Evolutionary conservation across 1,284 basidiomycete genomes (phyloP), one percentile per base, ranked within the genome.

Genomic region (Ustilago hordei): DNA sequence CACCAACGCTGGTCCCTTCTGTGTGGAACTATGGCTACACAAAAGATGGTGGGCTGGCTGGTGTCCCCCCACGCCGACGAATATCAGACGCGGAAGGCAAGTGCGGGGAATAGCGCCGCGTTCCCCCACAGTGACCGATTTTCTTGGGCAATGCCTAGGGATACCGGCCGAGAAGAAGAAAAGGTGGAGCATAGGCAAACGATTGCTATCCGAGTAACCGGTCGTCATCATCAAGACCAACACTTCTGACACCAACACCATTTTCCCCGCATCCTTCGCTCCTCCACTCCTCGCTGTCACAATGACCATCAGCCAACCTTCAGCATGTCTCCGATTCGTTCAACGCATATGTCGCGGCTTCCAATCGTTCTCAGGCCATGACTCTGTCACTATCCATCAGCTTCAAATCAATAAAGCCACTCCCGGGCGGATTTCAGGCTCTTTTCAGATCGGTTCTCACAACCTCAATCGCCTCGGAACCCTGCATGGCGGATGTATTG

Each of bases 401-500:
- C 74, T 84, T 15, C 34, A 9, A n/a, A 72, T 85, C 61, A 19
- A 58, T n/a, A 23, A 31, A 8, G 83, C 84, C 0, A 28, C 12
- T 0, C 84, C 84, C 13, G 84, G 84, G n/a, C 60, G 45, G 19
- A 67, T 85, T 34, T 60, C 55, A 8, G 79, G 60, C 34, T 47
- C 67, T 8, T 76, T 85, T 48, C 36, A 28, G 8, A 81, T 85
- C 53, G 64, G 55, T 8, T 9, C 58, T 3, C 69, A 80, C 38
- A 84, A 85, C 60, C 56, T 85, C 55, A 85, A 85, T 48, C 76
- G 84, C 17, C 75, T 84, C 12, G 71, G 75, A 8, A 79, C 89
- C 80, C 91, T 93, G 9, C 94, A 95, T 81, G 94, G 94, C 12
- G 94, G 94, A 8, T 88, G 95, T 45, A 91, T 95, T 79, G 87